Evolutionary conservation across 1,284 basidiomycete species (phyloP).

Genomic region (Entoloma clypeatum): DNA sequence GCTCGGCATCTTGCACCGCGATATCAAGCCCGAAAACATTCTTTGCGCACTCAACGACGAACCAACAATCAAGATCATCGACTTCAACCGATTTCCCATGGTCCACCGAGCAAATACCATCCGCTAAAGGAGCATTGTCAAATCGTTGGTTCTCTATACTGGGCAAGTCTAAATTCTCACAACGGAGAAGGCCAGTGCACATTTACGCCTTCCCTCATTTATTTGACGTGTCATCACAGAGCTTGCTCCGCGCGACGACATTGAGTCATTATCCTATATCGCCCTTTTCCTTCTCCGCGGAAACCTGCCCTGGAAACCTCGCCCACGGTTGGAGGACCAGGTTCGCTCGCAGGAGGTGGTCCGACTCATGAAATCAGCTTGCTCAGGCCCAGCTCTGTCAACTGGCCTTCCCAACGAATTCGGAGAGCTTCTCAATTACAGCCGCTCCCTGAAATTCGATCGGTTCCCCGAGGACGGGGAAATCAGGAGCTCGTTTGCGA

Average conservation of each 20-base stretch:
- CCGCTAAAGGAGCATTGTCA: too few relatives aligned
- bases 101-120: too few relatives aligned
- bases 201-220: not conserved
- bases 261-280: constrained; percentile 15
- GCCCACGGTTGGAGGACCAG: constrained; percentile 7
- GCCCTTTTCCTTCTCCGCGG: constrained; percentile 13
- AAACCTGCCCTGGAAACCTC: constrained; percentile 17
- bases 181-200: not conserved
- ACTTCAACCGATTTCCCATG: too few relatives aligned
- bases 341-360: constrained; percentile 16
- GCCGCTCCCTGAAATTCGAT: constrained; percentile 17
- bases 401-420: constrained; percentile 18
- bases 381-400: constrained; percentile 8
- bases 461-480: constrained; percentile 17
- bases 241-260: constrained; percentile 14
- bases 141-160: not conserved
- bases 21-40: constrained; percentile 17
- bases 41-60: not conserved
- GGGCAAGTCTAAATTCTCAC: constrained; percentile 1
- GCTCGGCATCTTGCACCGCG: constrained; percentile 13
- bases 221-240: constrained; percentile 1
- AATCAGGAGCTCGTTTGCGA: constrained; percentile 6
- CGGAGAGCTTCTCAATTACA: constrained; percentile 18
- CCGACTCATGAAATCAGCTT: constrained; percentile 12
- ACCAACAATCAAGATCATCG: constrained; percentile 9